Conservation (phyloP, 192 early-diverging fungal species). For the Backusella australiensis region DNA sequence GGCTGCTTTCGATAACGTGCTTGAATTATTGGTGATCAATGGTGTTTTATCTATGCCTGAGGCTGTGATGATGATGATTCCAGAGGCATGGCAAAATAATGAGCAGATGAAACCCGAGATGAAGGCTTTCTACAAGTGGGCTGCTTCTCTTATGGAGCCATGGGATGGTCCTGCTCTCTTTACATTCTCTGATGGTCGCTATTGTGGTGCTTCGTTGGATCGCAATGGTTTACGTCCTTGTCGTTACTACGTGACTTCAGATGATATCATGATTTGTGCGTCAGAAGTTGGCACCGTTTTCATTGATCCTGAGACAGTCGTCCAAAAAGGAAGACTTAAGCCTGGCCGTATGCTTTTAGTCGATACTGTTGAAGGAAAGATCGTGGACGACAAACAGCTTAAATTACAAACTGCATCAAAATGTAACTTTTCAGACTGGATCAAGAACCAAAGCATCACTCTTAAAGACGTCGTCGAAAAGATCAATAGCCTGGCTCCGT, state of each 20-base stretch:
- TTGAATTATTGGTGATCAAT: conserved; percentile 92
- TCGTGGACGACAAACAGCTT: conserved; percentile 90
- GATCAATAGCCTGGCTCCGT: conserved; percentile 21
- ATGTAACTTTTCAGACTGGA: conserved; percentile 82
- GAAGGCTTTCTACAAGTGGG: conserved; percentile 97
- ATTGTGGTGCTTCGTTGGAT: conserved; percentile 94
- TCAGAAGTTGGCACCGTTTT: conserved; percentile 93
- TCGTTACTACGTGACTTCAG: conserved; percentile 91
- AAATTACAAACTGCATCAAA: conserved; percentile 74
- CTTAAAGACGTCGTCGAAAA: conserved; percentile 60
- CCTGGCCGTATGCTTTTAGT: conserved; percentile 98
- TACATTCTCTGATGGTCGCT: conserved; percentile 97
- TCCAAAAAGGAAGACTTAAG: conserved; percentile 90
- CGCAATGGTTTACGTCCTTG: conserved; percentile 97
- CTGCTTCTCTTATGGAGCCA: conserved; percentile 95
- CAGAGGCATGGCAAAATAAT: conserved; percentile 98
- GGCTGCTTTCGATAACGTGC: conserved; percentile 95
- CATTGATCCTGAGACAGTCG: conserved; percentile 76
- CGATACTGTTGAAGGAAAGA: conserved; percentile 84
- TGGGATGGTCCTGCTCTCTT: conserved; percentile 99
- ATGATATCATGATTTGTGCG: conserved; percentile 98
- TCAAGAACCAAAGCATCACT: conserved; percentile 77
- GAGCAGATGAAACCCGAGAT: conserved; percentile 81
- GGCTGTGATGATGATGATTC: conserved; percentile 99
- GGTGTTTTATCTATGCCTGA: conserved; percentile 90